phyloP scores from a whole-genome alignment of 192 early-diverging fungal genomes.

The Neocallimastix lanati region DNA sequence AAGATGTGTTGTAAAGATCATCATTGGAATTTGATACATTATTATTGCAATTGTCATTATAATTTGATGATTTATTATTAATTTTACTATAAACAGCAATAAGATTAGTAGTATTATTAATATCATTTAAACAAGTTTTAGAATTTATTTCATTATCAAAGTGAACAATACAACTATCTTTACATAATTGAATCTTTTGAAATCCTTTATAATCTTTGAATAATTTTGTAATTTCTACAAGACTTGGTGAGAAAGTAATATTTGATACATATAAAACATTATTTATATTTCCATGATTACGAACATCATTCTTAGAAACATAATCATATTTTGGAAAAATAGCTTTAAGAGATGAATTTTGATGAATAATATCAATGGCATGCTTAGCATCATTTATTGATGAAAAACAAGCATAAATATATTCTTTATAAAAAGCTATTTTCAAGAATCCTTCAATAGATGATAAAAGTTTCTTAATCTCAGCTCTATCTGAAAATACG shows the following conservation, averaged over 20 bases:
- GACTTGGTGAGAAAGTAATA: not conserved
- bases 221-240: conserved; percentile 2
- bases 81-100: conserved; percentile 4
- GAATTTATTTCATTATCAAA: not conserved
- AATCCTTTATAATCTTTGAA: conserved; percentile 2
- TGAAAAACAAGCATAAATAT: conserved; percentile 5
- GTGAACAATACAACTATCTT: conserved; percentile 4
- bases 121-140: not conserved
- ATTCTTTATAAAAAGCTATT: conserved; percentile 1
- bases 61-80: not conserved
- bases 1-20: not conserved
- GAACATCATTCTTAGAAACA: conserved; percentile 1
- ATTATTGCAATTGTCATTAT: not conserved
- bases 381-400: not conserved
- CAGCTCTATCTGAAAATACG: not conserved
- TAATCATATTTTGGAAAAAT: conserved; percentile 6
- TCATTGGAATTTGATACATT: not conserved
- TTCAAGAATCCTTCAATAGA: conserved; percentile 2
- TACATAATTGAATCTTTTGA: conserved; percentile 3
- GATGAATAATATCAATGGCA: conserved; percentile 1
- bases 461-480: not conserved
- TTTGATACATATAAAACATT: conserved; percentile 2
- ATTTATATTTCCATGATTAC: not conserved
- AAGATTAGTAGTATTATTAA: conserved; percentile 4
- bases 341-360: not conserved